Evolutionary conservation across 2,329 filamentous ascomycete species (phyloP).

Genomic region (Didymella arachidicola): DNA sequence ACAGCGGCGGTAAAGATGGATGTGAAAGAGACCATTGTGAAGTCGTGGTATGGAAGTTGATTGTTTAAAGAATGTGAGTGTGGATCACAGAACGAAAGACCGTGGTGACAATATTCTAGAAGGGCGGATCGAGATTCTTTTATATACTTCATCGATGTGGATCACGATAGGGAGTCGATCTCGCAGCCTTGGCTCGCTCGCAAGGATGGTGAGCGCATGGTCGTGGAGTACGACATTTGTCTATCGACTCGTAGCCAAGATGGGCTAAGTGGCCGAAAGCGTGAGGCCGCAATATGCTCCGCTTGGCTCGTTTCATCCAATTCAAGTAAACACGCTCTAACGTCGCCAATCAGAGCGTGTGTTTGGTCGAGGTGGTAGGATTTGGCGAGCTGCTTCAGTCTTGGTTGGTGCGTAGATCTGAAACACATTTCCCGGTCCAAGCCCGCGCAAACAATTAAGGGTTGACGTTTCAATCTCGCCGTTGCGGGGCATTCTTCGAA

Average conservation of each 20-base stretch:
- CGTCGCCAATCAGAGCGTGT: conserved; percentile 12
- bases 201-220: conserved; percentile 25
- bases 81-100: conserved; percentile 21
- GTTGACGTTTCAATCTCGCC: conserved; percentile 36
- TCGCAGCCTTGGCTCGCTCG: conserved; percentile 16
- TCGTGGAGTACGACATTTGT: conserved; percentile 20
- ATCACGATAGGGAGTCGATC: conserved; percentile 13
- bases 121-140: conserved; percentile 26
- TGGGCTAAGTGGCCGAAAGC: conserved; percentile 24
- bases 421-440: conserved; percentile 30
- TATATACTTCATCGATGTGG: conserved; percentile 27
- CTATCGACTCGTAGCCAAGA: conserved; percentile 30
- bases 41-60: conserved; percentile 7
- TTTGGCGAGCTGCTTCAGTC: background rate
- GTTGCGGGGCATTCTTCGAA: conserved; percentile 26
- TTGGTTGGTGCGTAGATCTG: conserved; percentile 29
- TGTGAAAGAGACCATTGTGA: conserved; percentile 43
- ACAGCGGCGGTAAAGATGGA: conserved; percentile 37
- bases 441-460: conserved; percentile 33
- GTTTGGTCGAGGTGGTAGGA: background rate
- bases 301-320: conserved; percentile 25
- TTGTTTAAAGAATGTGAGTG: conserved; percentile 20
- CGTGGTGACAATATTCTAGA: conserved; percentile 19
- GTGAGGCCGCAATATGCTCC: conserved; percentile 28
- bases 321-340: background rate